phyloP scores from a whole-genome alignment of 1,284 basidiomycete genomes.

The Fomitopsis betulina region DNA sequence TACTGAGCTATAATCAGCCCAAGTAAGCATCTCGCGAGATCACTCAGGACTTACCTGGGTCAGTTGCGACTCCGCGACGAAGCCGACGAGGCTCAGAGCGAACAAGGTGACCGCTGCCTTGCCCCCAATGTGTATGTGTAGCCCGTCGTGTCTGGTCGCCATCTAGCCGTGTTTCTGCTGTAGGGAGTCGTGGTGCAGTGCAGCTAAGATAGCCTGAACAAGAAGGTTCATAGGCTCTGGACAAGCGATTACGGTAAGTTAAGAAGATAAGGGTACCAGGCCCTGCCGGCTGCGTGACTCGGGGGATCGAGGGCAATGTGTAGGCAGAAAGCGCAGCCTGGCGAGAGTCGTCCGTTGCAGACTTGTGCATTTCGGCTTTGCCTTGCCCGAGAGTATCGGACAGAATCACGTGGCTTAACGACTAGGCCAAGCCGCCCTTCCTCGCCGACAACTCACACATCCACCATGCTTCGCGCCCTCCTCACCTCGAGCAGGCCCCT shows the following conservation, averaged over 20 bases:
- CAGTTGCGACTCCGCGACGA: slow-evolving; percentile 66
- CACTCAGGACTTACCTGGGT: slow-evolving; percentile 49
- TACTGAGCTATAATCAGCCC: slow-evolving; percentile 41
- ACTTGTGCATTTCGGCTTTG: too few species aligned
- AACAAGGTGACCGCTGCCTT: slow-evolving; percentile 46
- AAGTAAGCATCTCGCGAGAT: not conserved
- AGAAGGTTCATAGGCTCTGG: not conserved
- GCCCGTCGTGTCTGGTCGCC: slow-evolving; percentile 20
- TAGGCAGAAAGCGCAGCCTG: not conserved
- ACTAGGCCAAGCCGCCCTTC: not conserved
- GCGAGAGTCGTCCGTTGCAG: not conserved
- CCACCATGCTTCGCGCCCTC: slow-evolving; percentile 60
- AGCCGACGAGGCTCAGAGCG: slow-evolving; percentile 48
- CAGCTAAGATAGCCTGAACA: not conserved
- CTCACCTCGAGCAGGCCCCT: slow-evolving; percentile 58
- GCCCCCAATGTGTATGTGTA: slow-evolving; percentile 25
- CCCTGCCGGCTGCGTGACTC: not conserved
- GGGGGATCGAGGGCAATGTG: not conserved
- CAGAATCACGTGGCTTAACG: not conserved
- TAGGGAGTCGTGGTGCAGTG: not conserved
- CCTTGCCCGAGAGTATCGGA: not conserved
- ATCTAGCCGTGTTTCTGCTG: slow-evolving; percentile 16
- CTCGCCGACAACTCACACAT: not conserved
- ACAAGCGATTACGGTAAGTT: not conserved
- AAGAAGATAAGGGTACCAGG: not conserved